Evolutionary conservation across 768 basidiomycete species (phyloP).

Genomic region (Panaeolus papilionaceus): DNA sequence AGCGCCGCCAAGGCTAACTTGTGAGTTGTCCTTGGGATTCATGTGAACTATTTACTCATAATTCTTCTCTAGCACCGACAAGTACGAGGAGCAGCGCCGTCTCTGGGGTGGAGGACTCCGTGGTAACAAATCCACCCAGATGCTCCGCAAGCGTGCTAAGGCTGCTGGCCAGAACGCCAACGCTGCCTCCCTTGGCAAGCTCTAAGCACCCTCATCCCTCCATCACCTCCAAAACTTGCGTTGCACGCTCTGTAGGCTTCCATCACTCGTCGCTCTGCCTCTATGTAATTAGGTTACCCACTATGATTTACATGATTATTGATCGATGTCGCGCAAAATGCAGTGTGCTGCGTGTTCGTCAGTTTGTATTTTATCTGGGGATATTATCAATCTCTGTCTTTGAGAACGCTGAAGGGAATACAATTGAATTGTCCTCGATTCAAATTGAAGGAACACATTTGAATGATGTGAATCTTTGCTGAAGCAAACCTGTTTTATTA

Average conservation of each 20-base stretch:
- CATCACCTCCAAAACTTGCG: not conserved
- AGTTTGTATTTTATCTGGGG: not conserved
- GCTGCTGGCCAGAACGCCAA: slow-evolving; percentile 75
- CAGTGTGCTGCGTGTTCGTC: slow-evolving; percentile 15
- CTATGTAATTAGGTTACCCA: slow-evolving; percentile 11
- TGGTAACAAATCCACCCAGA: slow-evolving; percentile 93
- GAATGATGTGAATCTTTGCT: no score
- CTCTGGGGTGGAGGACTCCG: slow-evolving; percentile 97
- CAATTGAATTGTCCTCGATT: not conserved
- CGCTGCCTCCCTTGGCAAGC: slow-evolving; percentile 65
- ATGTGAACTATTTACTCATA: slow-evolving; percentile 17
- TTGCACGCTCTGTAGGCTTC: not conserved
- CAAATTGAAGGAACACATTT: not conserved
- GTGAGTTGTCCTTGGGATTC: slow-evolving; percentile 48
- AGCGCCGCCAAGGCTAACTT: slow-evolving; percentile 97
- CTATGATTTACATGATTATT: slow-evolving; percentile 4
- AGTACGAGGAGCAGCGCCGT: slow-evolving; percentile 90
- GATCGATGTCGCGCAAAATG: slow-evolving; percentile 14
- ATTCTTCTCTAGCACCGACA: slow-evolving; percentile 69
- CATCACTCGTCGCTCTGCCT: not conserved
- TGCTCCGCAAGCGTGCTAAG: slow-evolving; percentile 94
- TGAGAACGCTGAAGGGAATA: not conserved
- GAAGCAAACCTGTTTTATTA: no score
- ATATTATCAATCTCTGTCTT: not conserved
- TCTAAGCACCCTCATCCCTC: slow-evolving; percentile 46